Percentiles rank a stretch among this genome's conserved stretches.
Conservation (phyloP, 768 basidiomycete genomes). For the Panus rudis region DNA sequence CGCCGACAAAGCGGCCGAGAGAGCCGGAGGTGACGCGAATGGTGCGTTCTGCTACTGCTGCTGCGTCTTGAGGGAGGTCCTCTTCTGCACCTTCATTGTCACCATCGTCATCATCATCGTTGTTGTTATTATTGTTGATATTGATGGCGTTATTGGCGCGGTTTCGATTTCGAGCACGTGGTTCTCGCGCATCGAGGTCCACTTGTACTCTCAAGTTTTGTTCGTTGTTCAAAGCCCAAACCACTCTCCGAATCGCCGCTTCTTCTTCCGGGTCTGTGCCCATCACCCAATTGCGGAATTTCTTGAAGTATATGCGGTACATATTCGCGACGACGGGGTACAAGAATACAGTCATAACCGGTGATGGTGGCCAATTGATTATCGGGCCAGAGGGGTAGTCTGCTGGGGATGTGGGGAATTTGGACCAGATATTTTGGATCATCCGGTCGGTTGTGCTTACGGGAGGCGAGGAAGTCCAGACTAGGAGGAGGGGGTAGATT, state of each 20-base stretch:
- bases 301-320: conserved; percentile 17
- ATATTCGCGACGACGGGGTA: conserved; percentile 20
- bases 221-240: conserved; percentile 18
- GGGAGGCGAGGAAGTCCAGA: conserved; percentile 24
- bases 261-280: conserved; percentile 9
- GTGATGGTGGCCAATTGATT: conserved; percentile 28
- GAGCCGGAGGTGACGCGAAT: conserved; percentile 52
- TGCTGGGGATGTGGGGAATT: neutral
- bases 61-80: conserved; percentile 23
- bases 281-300: conserved; percentile 18
- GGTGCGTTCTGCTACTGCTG: conserved; percentile 49
- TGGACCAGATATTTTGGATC: neutral
- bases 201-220: conserved; percentile 15
- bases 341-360: conserved; percentile 21
- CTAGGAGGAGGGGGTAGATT: conserved; percentile 24
- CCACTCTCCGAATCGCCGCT: conserved; percentile 13
- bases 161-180: conserved; percentile 1
- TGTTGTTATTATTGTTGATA: neutral
- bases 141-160: too few relatives aligned
- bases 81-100: conserved; percentile 15
- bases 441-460: conserved; percentile 5
- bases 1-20: conserved; percentile 60
- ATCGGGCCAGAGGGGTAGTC: conserved; percentile 9
- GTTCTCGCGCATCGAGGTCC: conserved; percentile 16
- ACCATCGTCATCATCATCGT: conserved; percentile 11